These are phyloP conservation scores for Williopsis jadinii DNA, from an alignment of 1,139 yeast genomes.

Conservation along the genomic window DNA sequence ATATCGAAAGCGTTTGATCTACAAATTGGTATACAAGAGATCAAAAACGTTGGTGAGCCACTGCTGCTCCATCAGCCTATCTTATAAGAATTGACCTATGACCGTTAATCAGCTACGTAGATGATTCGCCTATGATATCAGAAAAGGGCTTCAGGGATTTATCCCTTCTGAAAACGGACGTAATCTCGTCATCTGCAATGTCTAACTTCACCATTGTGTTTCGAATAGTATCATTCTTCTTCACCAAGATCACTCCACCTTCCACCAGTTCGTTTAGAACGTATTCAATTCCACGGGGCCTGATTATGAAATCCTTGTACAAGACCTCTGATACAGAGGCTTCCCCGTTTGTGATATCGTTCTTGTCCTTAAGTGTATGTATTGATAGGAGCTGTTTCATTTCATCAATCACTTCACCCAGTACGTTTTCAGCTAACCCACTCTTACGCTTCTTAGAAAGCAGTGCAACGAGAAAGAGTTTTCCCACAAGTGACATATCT, in stretches of 20 bases:
- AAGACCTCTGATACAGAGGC: slow-evolving; percentile 19
- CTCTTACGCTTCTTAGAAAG: slow-evolving; percentile 59
- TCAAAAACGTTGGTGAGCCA: slow-evolving; percentile 82
- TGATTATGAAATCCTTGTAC: slow-evolving; percentile 25
- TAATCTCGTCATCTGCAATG: slow-evolving; percentile 65
- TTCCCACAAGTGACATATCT: slow-evolving; percentile 60
- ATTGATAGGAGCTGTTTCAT: slow-evolving; percentile 42
- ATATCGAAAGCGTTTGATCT: slow-evolving; percentile 89
- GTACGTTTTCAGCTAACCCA: slow-evolving; percentile 61
- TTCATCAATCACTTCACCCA: slow-evolving; percentile 79
- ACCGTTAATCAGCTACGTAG: too few relatives aligned
- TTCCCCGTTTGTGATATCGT: slow-evolving; percentile 22
- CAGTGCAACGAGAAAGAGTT: slow-evolving; percentile 63
- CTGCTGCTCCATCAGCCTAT: slow-evolving; percentile 53
- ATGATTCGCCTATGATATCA: too few relatives aligned
- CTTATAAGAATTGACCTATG: not conserved
- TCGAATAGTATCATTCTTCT: slow-evolving; percentile 61
- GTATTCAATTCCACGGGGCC: slow-evolving; percentile 41
- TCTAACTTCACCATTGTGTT: slow-evolving; percentile 55
- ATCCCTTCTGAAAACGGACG: slow-evolving; percentile 41
- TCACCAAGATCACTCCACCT: slow-evolving; percentile 65
- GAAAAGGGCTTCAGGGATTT: not conserved
- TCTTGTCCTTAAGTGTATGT: slow-evolving; percentile 23
- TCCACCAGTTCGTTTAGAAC: slow-evolving; percentile 65
- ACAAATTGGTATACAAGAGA: slow-evolving; percentile 78